Conservation (phyloP, 1,284 basidiomycete genomes). For the Sanghuangporus baumii region DNA sequence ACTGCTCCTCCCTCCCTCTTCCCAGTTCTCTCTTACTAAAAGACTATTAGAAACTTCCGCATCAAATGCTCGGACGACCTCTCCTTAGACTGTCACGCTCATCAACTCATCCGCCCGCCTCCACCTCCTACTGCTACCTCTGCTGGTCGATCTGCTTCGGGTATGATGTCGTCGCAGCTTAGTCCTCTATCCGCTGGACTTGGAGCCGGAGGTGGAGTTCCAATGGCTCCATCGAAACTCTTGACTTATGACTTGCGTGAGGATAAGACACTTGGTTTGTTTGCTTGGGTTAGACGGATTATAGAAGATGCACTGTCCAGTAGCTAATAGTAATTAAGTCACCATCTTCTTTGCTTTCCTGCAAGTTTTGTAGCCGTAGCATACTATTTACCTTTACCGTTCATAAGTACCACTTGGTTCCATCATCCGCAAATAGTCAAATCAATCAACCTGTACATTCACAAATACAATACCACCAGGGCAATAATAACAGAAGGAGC, state of each 20-base stretch:
- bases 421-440: neutral
- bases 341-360: neutral
- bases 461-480: neutral
- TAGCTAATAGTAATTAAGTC: neutral
- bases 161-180: slow-evolving; percentile 31
- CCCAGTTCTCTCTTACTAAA: neutral
- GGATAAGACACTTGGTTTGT: slow-evolving; percentile 27
- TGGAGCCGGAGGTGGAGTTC: neutral
- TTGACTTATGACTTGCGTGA: slow-evolving; percentile 20
- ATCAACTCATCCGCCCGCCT: slow-evolving; percentile 39
- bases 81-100: slow-evolving; percentile 50
- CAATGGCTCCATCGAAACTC: slow-evolving; percentile 22
- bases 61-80: slow-evolving; percentile 46
- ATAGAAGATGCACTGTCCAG: slow-evolving; percentile 31
- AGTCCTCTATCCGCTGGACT: slow-evolving; percentile 15
- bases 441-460: neutral
- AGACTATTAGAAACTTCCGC: slow-evolving; percentile 50
- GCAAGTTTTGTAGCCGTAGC: neutral
- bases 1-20: slow-evolving; percentile 1
- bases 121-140: slow-evolving; percentile 21
- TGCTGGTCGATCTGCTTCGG: slow-evolving; percentile 26
- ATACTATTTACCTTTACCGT: neutral
- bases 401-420: neutral
- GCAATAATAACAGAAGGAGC: neutral
- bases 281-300: slow-evolving; percentile 45